A percentile compares a stretch with the other conserved stretches of the same genome.
These are phyloP conservation scores for Diplodia corticola DNA, from an alignment of 2,329 filamentous ascomycete species.

Conservation along the genomic window DNA sequence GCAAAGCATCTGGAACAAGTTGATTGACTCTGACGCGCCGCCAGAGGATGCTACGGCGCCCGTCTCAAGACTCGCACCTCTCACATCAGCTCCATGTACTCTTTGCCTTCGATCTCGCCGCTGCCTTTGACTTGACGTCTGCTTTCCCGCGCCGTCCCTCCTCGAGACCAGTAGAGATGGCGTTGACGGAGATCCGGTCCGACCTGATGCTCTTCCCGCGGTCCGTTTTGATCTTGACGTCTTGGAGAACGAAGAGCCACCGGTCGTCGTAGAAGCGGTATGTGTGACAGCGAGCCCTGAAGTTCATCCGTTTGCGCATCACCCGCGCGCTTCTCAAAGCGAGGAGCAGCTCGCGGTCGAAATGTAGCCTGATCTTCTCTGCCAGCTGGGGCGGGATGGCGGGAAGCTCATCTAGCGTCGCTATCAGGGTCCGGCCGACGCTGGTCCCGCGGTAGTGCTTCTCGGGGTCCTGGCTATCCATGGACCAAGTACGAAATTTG, in stretches of 20 bases:
- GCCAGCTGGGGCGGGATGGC: conserved; percentile 13
- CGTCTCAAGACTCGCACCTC: not conserved
- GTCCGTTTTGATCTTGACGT: conserved; percentile 8
- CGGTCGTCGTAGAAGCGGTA: conserved; percentile 17
- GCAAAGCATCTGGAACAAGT: not conserved
- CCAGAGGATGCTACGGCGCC: not conserved
- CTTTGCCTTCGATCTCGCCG: not conserved
- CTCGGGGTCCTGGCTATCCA: conserved; percentile 6
- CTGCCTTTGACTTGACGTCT: not conserved
- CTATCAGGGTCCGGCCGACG: conserved; percentile 16
- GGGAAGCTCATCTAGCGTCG: conserved; percentile 9
- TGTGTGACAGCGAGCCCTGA: conserved; percentile 19
- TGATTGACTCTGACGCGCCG: conserved; percentile 1
- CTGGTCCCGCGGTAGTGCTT: conserved; percentile 20
- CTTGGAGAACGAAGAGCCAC: conserved; percentile 10
- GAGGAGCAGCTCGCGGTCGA: conserved; percentile 13
- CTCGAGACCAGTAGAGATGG: conserved; percentile 5
- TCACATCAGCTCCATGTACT: not conserved
- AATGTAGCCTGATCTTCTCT: not conserved
- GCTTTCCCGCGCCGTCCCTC: not conserved
- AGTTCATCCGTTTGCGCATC: conserved; percentile 2
- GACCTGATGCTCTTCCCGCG: conserved; percentile 12
- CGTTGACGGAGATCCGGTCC: not conserved
- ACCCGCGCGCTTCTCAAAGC: not conserved
- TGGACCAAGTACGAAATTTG: not conserved